A percentile compares a stretch with the other conserved stretches of the same genome.
phyloP scores from a whole-genome alignment of 306 rosid species.

The Fragaria ananassa region DNA sequence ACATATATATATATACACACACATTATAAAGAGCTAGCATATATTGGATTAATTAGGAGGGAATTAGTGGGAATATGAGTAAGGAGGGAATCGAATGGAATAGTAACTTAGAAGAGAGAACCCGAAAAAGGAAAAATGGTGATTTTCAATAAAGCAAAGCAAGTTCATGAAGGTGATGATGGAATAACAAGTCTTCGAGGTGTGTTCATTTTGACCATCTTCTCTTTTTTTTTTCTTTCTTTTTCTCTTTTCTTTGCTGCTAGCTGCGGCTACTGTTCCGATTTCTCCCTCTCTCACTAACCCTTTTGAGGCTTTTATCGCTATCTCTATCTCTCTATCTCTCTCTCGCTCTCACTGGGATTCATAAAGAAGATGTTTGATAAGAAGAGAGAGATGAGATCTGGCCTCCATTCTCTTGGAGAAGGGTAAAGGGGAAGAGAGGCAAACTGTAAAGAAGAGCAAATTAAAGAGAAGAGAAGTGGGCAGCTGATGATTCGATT shows the following conservation, averaged over 20 bases:
- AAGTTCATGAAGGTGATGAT: conserved; percentile 50
- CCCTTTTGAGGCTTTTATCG: no score
- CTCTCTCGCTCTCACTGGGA: conserved; percentile 11
- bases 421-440: conserved; percentile 72
- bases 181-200: conserved; percentile 80
- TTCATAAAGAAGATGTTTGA: neutral
- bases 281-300: conserved; percentile 18
- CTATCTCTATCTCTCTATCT: neutral
- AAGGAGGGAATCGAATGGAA: neutral
- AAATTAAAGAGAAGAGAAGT: conserved; percentile 30
- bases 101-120: neutral
- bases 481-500: conserved; percentile 58
- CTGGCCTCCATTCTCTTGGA: conserved; percentile 97
- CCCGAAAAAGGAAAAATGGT: conserved; percentile 27
- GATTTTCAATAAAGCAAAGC: conserved; percentile 92
- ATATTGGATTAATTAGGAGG: neutral
- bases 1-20: no score
- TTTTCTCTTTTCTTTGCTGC: conserved; percentile 40
- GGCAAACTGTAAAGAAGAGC: conserved; percentile 84
- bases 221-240: conserved; percentile 42
- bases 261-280: conserved; percentile 53
- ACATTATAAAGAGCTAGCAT: neutral
- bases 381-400: conserved; percentile 14
- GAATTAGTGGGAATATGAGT: neutral
- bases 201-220: conserved; percentile 87